Evolutionary conservation across 2,329 filamentous ascomycete species (phyloP), one percentile per base, ranked within the genome.

Genomic region (Aspergillus udagawae): DNA sequence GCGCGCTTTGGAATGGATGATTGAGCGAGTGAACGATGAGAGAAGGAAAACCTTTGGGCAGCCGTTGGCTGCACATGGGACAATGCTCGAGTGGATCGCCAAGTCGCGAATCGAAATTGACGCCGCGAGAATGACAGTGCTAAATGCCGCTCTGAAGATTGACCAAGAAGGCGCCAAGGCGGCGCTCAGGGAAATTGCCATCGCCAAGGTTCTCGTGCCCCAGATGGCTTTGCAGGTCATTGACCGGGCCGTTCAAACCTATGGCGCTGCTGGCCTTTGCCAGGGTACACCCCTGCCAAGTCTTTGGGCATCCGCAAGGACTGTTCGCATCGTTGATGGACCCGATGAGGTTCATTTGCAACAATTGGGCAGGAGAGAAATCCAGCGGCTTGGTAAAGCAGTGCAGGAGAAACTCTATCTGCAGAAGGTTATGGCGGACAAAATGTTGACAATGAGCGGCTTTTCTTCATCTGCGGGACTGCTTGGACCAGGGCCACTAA

Each of bases 71-170:
- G 86, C 95, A 72, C 94, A 99, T 77, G 93, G 93, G 66, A 90
- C 97, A 38, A 93, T 97, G 76, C 85, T 97, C 44, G 91, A 97
- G 73, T 96, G 94, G 84, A 91, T 97, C 38, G 94, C 94, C 45
- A 90, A 87, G 70, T 93, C 91, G 1, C 88, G 94, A 28, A 87
- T 97, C 65, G 93, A 97, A 71, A 96, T 97, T 70, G 93, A 97
- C 74, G 86, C 92, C 1, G 91, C 93, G 0, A 89, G 94, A 35
- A 83, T 99, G 10, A 78, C 94, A 44, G 94, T 97, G 7, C 86
- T 97, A 63, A 97, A 97, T 76, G 94, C 94, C 1, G 94, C 94
- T 59, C 89, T 95, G 75, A 91, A 91, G 78, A 97, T 97, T 79
- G 94, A 99, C 77, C 84, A 89, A 65, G 84, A 87, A 21, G 89